Evolutionary conservation across 1,284 basidiomycete species (phyloP).

Genomic region (Farysia itapuensis): DNA sequence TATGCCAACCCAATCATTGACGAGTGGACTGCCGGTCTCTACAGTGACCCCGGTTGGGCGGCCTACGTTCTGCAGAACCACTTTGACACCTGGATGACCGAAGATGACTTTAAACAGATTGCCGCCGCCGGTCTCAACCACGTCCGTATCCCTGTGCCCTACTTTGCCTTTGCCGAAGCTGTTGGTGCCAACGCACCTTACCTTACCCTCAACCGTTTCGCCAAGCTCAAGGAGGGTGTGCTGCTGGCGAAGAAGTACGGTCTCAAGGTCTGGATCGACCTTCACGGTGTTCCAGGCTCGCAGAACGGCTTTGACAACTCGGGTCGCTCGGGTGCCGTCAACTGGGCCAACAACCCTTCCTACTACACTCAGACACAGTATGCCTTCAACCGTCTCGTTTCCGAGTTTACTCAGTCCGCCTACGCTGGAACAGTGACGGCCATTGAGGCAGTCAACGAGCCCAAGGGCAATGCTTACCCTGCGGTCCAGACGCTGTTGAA

Average conservation of each 20-base stretch:
- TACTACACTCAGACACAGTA: conserved; percentile 74
- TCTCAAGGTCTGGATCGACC: conserved; percentile 78
- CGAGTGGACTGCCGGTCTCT: conserved; percentile 81
- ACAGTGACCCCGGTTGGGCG: conserved; percentile 60
- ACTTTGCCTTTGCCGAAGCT: conserved; percentile 78
- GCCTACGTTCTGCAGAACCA: conserved; percentile 62
- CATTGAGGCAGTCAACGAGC: conserved; percentile 56
- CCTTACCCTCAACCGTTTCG: conserved; percentile 74
- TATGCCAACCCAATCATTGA: conserved; percentile 64
- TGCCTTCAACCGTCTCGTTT: conserved; percentile 67
- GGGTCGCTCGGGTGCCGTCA: conserved; percentile 70
- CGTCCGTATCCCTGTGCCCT: conserved; percentile 83
- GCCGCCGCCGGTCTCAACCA: conserved; percentile 64
- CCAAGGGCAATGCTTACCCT: conserved; percentile 33
- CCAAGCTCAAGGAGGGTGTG: conserved; percentile 68
- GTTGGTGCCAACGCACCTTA: conserved; percentile 80
- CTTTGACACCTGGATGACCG: conserved; percentile 82
- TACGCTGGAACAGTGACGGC: conserved; percentile 47
- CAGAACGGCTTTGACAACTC: conserved; percentile 64
- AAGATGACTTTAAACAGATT: conserved; percentile 73
- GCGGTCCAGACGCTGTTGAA: conserved; percentile 21
- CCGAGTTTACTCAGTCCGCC: conserved; percentile 35
- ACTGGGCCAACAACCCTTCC: conserved; percentile 72
- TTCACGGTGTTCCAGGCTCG: conserved; percentile 63
- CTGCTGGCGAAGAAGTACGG: conserved; percentile 75